Evolutionary conservation across 306 rosid genomes (phyloP), one percentile per base, ranked within the genome.

Genomic region (Rosa chinensis): DNA sequence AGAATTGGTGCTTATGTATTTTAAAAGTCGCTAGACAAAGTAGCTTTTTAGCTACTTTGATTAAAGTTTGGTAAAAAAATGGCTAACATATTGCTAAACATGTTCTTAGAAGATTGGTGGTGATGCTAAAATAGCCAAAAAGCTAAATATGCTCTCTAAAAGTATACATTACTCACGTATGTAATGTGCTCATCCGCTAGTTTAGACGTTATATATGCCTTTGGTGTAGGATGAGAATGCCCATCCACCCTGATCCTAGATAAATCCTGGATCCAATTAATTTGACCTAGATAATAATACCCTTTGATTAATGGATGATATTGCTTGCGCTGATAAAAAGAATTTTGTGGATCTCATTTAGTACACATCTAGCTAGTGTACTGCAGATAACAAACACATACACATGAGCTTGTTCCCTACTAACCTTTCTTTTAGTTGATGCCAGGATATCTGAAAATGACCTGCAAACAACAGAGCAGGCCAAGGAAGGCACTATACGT

Each of bases 361-460:
- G 66, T 12, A 25, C 39, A 61, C 66, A 23, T 61, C 35, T 17
- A 61, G 66, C 28, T 23, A 61, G 66, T 61, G 71, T 39, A 66
- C 25, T 39, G 47, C 23, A 66, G 71, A 20, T 66, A 40, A 66
- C 48, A 43, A 68, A 68, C 73, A 68, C 28, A n/a, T 10, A n/a
- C 73, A 40, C 50, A 44, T 68, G 73, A 43, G 73, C 7, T 68
- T 68, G 53, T 68, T 43, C 52, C 52, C 73, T 68, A 10, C 73
- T 42, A 68, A 43, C 52, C 37, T 4, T 68, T 42, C 73, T 4
- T n/a, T 43, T 17, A 42, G 52, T 42, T 5, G 43, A 63, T 32
- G 69, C 43, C 69, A 62, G 18, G 43, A 32, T 13, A 32, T 32
- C 43, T 13, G 69, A 63, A 63, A 63, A 63, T 63, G 69, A 63